Conservation (phyloP, 2,329 filamentous ascomycete genomes). For the Xylogone sp. region DNA sequence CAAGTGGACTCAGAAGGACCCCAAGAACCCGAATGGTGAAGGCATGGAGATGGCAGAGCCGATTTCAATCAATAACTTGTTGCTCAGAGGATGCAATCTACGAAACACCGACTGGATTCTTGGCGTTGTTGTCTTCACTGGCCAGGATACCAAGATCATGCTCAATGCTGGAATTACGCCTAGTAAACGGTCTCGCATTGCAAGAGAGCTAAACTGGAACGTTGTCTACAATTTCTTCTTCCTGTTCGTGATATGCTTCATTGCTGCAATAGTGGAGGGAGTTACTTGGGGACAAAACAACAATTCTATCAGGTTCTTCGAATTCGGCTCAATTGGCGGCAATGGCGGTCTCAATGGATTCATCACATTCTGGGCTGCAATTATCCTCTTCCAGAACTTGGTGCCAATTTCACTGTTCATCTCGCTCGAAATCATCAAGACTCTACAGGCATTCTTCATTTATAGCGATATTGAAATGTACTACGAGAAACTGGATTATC, state of each 20-base stretch:
- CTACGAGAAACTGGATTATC: slow-evolving; percentile 89
- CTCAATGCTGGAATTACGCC: slow-evolving; percentile 95
- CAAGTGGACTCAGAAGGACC: slow-evolving; percentile 75
- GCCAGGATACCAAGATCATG: slow-evolving; percentile 98
- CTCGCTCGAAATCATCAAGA: slow-evolving; percentile 91
- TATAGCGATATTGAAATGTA: slow-evolving; percentile 97
- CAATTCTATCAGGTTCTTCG: slow-evolving; percentile 76
- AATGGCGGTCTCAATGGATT: slow-evolving; percentile 78
- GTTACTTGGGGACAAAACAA: slow-evolving; percentile 72
- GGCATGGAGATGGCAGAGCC: slow-evolving; percentile 83
- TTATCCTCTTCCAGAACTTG: slow-evolving; percentile 98
- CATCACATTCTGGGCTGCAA: slow-evolving; percentile 92
- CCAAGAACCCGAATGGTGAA: slow-evolving; percentile 56
- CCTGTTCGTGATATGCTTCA: slow-evolving; percentile 82
- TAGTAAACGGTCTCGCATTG: slow-evolving; percentile 87
- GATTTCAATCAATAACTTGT: slow-evolving; percentile 89
- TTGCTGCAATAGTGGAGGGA: slow-evolving; percentile 82
- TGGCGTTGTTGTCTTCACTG: slow-evolving; percentile 90
- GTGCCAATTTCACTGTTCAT: slow-evolving; percentile 98
- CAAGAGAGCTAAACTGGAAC: slow-evolving; percentile 93
- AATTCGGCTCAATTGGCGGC: slow-evolving; percentile 77
- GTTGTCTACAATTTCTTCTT: slow-evolving; percentile 95
- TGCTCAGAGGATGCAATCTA: slow-evolving; percentile 88
- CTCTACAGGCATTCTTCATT: slow-evolving; percentile 92
- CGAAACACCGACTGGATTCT: slow-evolving; percentile 96